Base-by-base conservation (phyloP, 202 grass and related monocot genomes). In the Panicum virgatum region DNA sequence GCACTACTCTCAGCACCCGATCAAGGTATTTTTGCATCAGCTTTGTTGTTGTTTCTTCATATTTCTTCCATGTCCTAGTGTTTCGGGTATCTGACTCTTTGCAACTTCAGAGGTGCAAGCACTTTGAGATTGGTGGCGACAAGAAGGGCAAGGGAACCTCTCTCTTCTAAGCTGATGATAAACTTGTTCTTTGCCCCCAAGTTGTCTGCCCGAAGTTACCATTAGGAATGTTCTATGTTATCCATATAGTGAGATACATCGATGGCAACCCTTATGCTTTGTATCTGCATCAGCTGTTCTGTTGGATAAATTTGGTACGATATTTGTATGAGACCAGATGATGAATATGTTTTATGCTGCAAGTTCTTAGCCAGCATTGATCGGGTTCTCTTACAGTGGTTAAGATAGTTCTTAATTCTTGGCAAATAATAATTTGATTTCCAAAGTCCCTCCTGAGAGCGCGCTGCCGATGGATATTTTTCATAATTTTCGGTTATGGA, bases 1-100 rank as follows among this genome's bases (percentile, higher is more conserved):
- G 75, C 91, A 94, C 45, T 94, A 84, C 42, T 94, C 88, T 3
- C 88, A 94, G 51, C 86, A 86, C 27, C 3, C 88, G 0, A 94
- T 94, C 43, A 94, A 94, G 86, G 88, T 94, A 52, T 32, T 36
- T 27, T 30, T 38, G 0, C 26, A 1, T 50, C 7, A 2, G 2
- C 20, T 16, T 18, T 34, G 30, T 10, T 38, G 1, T 39, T 15
- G 23, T 38, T 37, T 16, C 14, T 38, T 48, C 19, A 14, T 16
- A 12, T 67, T 4, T 3, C 27, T 82, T 62, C 0, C 13, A 0
- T 20, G n/a, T 70, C 14, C 14, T 45, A 12, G 27, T 23, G 9
- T 47, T 39, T 18, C 1, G n/a, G 7, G 5, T 29, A 52, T 53
- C 45, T 82, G 30, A 74, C 52, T 16, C 12, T 19, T 37, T 77